Evolutionary conservation across 78 protist genomes (phyloP), one percentile per base, ranked within the genome.

Genomic region (Speleostelium caveatum): DNA sequence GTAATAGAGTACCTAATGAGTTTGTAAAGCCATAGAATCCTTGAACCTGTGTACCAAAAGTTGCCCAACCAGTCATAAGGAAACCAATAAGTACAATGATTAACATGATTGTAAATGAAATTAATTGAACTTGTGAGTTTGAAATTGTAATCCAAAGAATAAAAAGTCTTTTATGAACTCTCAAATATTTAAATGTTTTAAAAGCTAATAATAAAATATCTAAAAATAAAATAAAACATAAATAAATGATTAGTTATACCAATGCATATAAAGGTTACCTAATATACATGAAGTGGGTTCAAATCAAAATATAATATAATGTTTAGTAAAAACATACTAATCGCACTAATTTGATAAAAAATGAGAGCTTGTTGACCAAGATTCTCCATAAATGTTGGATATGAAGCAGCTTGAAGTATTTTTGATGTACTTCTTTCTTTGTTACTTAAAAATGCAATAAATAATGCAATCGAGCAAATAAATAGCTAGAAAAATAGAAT

Each of bases 81-180:
- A 83, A 83, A 3, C 90, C 90, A 30, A 83, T 26, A 65, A 83
- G 45, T 66, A 83, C 65, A 59, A 83, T 83, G 6, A 72, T 38
- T 59, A 83, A 83, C 90, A 83, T 83, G 21, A 69, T 60, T 8
- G 90, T 83, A 83, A 83, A 83, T 41, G 90, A 69, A 62, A 83
- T 83, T 3, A 83, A 49, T 58, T 83, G 90, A 39, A 83, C 4
- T 69, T 60, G 67, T 2, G 90, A 58, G 8, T 83, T 71, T 83
- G 90, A 67, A n/a, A 83, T 39, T 68, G 90, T 73, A 45, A 69
- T 83, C 90, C 90, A 83, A 28, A 83, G 6, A 6, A 73, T 65
- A 60, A 69, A 83, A 3, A 83, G 32, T 69, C 90, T 33, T 69
- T 66, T 83, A 39, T 83, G 90, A 19, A 83, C 55, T 5, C 67